phyloP scores from a whole-genome alignment of 2,329 filamentous ascomycete genomes.

The Alternaria triticimaculans region DNA sequence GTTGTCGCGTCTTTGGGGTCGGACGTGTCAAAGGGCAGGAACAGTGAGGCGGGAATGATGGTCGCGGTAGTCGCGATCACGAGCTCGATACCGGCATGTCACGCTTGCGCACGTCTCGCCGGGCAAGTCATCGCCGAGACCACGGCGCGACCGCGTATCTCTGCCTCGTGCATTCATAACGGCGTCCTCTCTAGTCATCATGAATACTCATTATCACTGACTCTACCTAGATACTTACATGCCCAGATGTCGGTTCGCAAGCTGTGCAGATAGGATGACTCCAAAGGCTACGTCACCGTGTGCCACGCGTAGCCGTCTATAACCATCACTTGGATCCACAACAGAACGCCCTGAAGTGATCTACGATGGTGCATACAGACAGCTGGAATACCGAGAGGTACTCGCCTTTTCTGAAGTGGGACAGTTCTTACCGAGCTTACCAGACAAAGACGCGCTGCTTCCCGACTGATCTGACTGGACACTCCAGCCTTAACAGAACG shows the following conservation, averaged over 20 bases:
- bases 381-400: not conserved
- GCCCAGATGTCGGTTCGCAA: not conserved
- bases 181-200: not conserved
- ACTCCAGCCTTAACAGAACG: not conserved
- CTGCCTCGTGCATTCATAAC: conserved; percentile 5
- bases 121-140: conserved; percentile 27
- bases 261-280: not conserved
- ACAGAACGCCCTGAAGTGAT: not conserved
- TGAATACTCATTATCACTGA: not conserved
- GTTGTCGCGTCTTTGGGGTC: not conserved
- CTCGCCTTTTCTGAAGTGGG: not conserved
- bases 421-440: not conserved
- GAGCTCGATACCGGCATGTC: conserved; percentile 29
- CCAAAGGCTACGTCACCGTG: not conserved
- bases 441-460: not conserved
- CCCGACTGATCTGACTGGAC: not conserved
- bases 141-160: conserved; percentile 11
- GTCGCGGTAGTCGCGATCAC: conserved; percentile 28
- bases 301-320: not conserved
- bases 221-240: not conserved
- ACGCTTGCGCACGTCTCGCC: conserved; percentile 31
- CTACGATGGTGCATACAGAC: not conserved
- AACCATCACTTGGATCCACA: not conserved
- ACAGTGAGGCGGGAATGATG: conserved; percentile 10
- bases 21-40: conserved; percentile 10